Base-by-base conservation (phyloP, 2,329 filamentous ascomycete species). In the Penicillium palitans region DNA sequence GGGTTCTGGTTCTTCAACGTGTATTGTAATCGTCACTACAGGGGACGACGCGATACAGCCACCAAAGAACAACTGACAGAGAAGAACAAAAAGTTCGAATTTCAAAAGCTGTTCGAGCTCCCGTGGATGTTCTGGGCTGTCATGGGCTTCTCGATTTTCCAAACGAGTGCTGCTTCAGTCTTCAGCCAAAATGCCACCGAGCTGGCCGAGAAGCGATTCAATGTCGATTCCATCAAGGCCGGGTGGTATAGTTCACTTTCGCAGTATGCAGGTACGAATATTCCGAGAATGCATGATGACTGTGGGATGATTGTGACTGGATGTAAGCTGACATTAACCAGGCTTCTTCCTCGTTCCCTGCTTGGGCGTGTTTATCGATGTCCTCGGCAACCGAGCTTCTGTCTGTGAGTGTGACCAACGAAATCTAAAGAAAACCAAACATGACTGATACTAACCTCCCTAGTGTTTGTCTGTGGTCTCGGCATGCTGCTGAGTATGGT, bases 81-180 rank as follows among this genome's bases (percentile, higher is more conserved):
- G 67, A 85, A 79, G 59, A 84, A 83, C 67, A 83, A 82, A 59
- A 83, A 80, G 42, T 82, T 86, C 39, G 81, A 87, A 57, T 60
- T 83, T 6, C 69, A 69, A 2, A 87, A 86, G 70, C 74, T 85
- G n/a, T 66, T 86, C 0, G 75, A 80, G 5, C 69, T 87, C 2
- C 84, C 85, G 0, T 87, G 85, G 85, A 75, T 78, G 0, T 87
- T 86, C 60, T 87, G 85, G 85, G 63, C 74, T 9, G 65, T 87
- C 10, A 72, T 84, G 39, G 67, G 72, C 0, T 87, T 85, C 63
- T 83, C 84, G 0, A 66, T 86, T 0, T 86, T 87, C 61, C 78
- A 87, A 64, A 87, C 85, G 0, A 83, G 79, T 12, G 81, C 83
- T 0, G 83, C 84, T 0, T 63, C 73, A 4, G 78, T 86, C 5